Evolutionary conservation across 75 land plant genomes (phyloP).

Genomic region (Cupressus sempervirens): DNA sequence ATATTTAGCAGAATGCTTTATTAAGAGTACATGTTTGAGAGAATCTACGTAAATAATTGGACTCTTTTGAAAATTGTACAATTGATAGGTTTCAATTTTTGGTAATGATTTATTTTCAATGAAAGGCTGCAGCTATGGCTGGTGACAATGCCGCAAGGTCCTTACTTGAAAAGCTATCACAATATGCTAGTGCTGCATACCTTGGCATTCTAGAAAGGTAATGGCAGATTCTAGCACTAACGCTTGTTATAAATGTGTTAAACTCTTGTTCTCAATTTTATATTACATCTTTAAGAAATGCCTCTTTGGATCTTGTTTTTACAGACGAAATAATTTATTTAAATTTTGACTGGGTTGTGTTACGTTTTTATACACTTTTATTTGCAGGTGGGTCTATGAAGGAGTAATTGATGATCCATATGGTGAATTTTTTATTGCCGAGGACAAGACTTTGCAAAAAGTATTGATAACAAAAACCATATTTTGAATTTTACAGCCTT

Average conservation of each 20-base stretch:
- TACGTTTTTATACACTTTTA: conserved; percentile 1
- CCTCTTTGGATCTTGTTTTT: conserved; percentile 6
- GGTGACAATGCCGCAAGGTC: conserved; percentile 95
- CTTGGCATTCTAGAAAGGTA: conserved; percentile 91
- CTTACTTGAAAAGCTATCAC: conserved; percentile 86
- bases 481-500: background rate
- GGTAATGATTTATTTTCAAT: conserved; percentile 7
- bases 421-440: conserved; percentile 95
- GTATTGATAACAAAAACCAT: conserved; percentile 29
- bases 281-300: background rate
- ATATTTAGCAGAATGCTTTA: background rate
- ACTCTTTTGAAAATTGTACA: background rate
- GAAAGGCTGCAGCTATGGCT: conserved; percentile 92
- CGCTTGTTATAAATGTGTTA: conserved; percentile 2
- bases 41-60: background rate
- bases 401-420: conserved; percentile 98
- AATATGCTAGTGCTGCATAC: conserved; percentile 83
- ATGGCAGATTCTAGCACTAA: background rate
- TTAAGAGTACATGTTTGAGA: background rate
- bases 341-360: background rate
- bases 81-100: background rate
- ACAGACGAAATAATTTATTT: background rate
- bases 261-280: conserved; percentile 7
- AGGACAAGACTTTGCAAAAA: conserved; percentile 89
- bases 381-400: conserved; percentile 88